phyloP scores from a whole-genome alignment of 2,329 filamentous ascomycete species.

The Beauveria bassiana region DNA sequence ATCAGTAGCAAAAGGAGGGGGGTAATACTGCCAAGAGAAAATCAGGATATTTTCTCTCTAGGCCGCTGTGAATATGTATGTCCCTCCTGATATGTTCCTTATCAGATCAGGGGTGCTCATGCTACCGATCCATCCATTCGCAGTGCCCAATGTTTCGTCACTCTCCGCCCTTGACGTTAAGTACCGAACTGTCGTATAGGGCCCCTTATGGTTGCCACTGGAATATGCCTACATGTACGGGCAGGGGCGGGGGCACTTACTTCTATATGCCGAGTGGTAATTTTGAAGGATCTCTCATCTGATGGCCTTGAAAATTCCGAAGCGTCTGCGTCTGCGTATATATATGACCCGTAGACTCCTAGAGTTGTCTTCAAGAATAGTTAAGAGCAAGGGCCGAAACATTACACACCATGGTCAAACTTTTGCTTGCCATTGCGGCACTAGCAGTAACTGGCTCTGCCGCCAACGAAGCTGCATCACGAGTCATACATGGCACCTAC shows the following conservation, averaged over 20 bases:
- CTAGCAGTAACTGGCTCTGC: not conserved
- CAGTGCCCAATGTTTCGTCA: not conserved
- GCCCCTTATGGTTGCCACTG: too few species aligned
- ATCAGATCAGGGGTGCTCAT: not conserved
- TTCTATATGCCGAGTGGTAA: not conserved
- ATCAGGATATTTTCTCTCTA: not conserved
- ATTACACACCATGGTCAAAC: not conserved
- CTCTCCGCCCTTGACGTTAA: not conserved
- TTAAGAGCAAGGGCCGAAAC: not conserved
- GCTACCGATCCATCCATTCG: not conserved
- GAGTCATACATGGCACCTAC: constrained; percentile 37
- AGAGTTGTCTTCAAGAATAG: not conserved
- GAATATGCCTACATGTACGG: not conserved
- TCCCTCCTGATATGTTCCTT: not conserved
- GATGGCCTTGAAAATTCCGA: not conserved
- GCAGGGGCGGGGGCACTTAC: not conserved
- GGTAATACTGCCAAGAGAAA: not conserved
- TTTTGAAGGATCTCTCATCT: not conserved
- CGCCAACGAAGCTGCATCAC: not conserved
- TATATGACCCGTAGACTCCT: not conserved
- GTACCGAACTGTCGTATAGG: not conserved
- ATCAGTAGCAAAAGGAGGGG: not conserved
- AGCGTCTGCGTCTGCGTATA: not conserved
- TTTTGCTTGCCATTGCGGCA: not conserved
- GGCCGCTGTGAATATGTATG: too few species aligned